Evolutionary conservation across 1,139 yeast genomes (phyloP).

Genomic region (Blastobotrys ciferrii): DNA sequence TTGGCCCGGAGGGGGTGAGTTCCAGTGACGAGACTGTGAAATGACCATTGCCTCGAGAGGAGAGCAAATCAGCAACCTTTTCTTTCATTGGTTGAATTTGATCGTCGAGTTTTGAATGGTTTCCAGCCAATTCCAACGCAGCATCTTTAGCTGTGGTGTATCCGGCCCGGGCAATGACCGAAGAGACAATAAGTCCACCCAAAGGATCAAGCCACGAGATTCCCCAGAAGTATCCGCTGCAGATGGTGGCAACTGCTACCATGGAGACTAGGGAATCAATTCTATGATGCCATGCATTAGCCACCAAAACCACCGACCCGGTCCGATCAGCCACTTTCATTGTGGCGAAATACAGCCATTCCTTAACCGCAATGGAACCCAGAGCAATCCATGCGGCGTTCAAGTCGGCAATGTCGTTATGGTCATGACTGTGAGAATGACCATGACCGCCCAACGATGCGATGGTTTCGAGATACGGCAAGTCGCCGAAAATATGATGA

Average conservation of each 20-base stretch:
- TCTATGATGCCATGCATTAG: slow-evolving; percentile 98
- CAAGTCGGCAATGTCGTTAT: slow-evolving; percentile 55
- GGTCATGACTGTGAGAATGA: slow-evolving; percentile 44
- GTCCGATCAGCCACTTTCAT: slow-evolving; percentile 71
- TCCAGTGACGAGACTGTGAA: slow-evolving; percentile 19
- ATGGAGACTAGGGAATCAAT: slow-evolving; percentile 92
- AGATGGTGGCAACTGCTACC: slow-evolving; percentile 85
- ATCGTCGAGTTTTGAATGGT: slow-evolving; percentile 27
- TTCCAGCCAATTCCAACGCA: slow-evolving; percentile 72
- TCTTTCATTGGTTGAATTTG: slow-evolving; percentile 22
- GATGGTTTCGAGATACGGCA: slow-evolving; percentile 6
- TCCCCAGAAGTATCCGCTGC: slow-evolving; percentile 75
- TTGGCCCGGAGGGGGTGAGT: slow-evolving; percentile 34
- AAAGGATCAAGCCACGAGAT: slow-evolving; percentile 85
- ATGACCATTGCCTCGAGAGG: slow-evolving; percentile 11
- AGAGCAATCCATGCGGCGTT: slow-evolving; percentile 97
- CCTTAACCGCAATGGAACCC: slow-evolving; percentile 81
- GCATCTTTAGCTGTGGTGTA: slow-evolving; percentile 68
- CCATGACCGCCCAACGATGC: slow-evolving; percentile 38
- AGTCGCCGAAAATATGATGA: slow-evolving; percentile 40
- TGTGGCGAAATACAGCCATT: slow-evolving; percentile 80
- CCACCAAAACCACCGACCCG: slow-evolving; percentile 85
- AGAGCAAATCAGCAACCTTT: slow-evolving; percentile 22
- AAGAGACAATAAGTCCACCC: slow-evolving; percentile 86
- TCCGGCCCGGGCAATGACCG: slow-evolving; percentile 81